phyloP scores from a whole-genome alignment of 345 rosid species.

The Lepidium africanum region DNA sequence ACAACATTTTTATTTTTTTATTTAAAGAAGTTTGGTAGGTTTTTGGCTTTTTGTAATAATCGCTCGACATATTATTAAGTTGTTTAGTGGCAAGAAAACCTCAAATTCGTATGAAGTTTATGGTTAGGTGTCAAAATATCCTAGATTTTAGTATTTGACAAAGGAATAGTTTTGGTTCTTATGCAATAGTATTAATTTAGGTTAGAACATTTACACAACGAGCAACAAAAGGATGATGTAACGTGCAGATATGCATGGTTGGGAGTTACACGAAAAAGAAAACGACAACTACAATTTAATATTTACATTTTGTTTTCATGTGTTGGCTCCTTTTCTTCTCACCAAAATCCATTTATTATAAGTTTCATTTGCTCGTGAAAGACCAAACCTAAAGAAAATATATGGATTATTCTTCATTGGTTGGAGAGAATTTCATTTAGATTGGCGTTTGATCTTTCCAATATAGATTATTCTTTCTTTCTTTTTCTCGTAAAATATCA shows the following conservation, averaged over 20 bases:
- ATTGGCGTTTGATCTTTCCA: too few relatives aligned
- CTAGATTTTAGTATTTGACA: background rate
- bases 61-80: background rate
- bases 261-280: constrained; percentile 9
- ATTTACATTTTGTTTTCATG: constrained; percentile 13
- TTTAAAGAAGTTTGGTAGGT: background rate
- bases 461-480: too few relatives aligned
- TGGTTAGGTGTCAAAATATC: background rate
- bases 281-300: constrained; percentile 17
- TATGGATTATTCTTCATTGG: constrained; percentile 13
- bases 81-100: background rate
- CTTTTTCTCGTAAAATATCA: background rate
- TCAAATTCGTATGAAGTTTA: background rate
- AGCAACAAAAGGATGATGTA: constrained; percentile 9
- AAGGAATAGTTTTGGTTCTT: background rate
- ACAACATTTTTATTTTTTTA: background rate
- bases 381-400: background rate
- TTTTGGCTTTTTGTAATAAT: background rate
- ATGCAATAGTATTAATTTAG: background rate
- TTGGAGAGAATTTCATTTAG: background rate
- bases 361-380: constrained; percentile 18
- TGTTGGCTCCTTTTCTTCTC: constrained; percentile 12
- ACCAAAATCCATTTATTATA: constrained; percentile 13
- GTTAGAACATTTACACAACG: constrained; percentile 14
- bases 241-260: constrained; percentile 17